Conservation (phyloP, 768 basidiomycete genomes). For the Lepiota subincarnata region DNA sequence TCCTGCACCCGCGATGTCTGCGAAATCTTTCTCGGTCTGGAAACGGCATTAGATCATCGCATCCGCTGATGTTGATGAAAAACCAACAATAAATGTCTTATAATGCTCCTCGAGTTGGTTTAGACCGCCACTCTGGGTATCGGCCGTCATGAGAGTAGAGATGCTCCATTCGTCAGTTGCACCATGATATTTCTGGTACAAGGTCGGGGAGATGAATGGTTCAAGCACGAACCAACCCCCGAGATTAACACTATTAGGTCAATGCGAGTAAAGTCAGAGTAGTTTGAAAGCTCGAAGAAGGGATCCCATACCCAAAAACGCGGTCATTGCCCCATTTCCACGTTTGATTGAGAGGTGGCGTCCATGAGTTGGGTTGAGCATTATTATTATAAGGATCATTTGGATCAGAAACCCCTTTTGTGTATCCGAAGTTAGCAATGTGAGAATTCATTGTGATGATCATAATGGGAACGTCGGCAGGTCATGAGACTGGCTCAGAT, state of each 20-base stretch:
- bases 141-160: conserved; percentile 57
- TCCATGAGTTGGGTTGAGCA: conserved; percentile 75
- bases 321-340: conserved; percentile 69
- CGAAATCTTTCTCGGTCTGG: conserved; percentile 88
- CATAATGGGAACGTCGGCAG: neutral
- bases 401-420: conserved; percentile 60
- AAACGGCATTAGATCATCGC: neutral
- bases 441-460: conserved; percentile 6
- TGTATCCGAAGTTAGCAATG: conserved; percentile 2
- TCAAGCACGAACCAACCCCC: conserved; percentile 78
- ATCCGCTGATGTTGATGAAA: neutral
- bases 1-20: conserved; percentile 84
- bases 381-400: conserved; percentile 72
- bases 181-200: conserved; percentile 63
- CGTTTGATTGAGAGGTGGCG: conserved; percentile 68
- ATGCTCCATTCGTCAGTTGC: conserved; percentile 76
- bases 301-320: conserved; percentile 48
- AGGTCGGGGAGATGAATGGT: conserved; percentile 62
- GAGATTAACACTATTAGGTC: conserved; percentile 57
- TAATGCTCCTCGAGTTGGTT: conserved; percentile 75
- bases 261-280: conserved; percentile 6
- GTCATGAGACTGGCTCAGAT: neutral
- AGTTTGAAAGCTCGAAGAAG: neutral
- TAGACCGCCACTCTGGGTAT: conserved; percentile 44
- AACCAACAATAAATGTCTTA: conserved; percentile 74